A percentile compares a stretch with the other conserved stretches of the same genome.
phyloP scores from a whole-genome alignment of 345 rosid species.

The Brassica carinata region DNA sequence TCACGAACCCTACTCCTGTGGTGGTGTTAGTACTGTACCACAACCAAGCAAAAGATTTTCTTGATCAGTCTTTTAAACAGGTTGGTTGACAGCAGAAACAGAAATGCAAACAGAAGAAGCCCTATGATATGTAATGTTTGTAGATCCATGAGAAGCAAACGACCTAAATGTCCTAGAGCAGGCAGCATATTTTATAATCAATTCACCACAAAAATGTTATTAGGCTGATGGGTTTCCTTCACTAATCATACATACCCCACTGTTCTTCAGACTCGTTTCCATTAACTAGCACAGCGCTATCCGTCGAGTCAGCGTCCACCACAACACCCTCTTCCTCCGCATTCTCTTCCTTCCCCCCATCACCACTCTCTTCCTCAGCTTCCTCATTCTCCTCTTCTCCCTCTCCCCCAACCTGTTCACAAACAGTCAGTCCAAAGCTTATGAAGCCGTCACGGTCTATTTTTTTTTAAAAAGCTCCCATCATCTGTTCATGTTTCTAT shows the following conservation, averaged over 20 bases:
- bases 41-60: neutral
- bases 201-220: conserved; percentile 74
- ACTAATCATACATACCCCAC: conserved; percentile 83
- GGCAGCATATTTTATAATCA: conserved; percentile 49
- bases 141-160: neutral
- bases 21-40: conserved; percentile 38
- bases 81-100: neutral
- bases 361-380: conserved; percentile 68
- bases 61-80: conserved; percentile 9
- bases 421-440: neutral
- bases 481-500: neutral
- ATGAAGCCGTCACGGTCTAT: neutral
- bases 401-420: conserved; percentile 33
- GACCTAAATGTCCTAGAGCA: neutral
- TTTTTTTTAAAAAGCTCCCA: neutral
- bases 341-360: conserved; percentile 57
- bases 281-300: conserved; percentile 84
- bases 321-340: conserved; percentile 89
- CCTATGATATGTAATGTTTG: neutral
- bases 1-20: conserved; percentile 28
- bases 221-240: conserved; percentile 80
- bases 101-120: neutral
- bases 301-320: conserved; percentile 85
- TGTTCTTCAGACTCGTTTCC: conserved; percentile 91
- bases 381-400: conserved; percentile 38